These are phyloP conservation scores for Primulina tabacum DNA, from an alignment of 257 asterid genomes.

Conservation along the genomic window DNA sequence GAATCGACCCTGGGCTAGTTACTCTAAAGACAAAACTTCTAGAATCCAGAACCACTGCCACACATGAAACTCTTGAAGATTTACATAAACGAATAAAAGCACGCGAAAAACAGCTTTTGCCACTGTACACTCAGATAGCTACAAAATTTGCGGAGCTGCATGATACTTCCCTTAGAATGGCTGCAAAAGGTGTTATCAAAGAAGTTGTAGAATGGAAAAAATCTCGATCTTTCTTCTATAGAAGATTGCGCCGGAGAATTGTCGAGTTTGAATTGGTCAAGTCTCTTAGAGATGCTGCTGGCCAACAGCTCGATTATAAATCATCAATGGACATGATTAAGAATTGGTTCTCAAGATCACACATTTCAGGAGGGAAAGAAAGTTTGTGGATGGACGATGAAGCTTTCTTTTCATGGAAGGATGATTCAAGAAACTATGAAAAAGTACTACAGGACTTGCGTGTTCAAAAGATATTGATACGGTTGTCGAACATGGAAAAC, in stretches of 20 bases:
- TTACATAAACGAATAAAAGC: slow-evolving; percentile 56
- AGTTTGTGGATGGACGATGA: slow-evolving; percentile 68
- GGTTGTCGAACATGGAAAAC: slow-evolving; percentile 63
- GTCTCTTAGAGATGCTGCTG: slow-evolving; percentile 73
- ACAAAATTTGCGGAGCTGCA: slow-evolving; percentile 92
- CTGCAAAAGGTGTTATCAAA: slow-evolving; percentile 82
- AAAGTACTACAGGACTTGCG: slow-evolving; percentile 67
- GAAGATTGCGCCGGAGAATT: slow-evolving; percentile 72
- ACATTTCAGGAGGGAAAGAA: slow-evolving; percentile 45
- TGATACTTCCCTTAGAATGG: slow-evolving; percentile 90
- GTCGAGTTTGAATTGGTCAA: slow-evolving; percentile 70
- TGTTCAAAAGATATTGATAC: slow-evolving; percentile 56
- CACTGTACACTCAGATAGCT: slow-evolving; percentile 85
- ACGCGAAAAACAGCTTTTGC: slow-evolving; percentile 85
- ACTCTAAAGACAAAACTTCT: slow-evolving; percentile 51
- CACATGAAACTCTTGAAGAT: slow-evolving; percentile 32
- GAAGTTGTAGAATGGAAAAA: slow-evolving; percentile 78
- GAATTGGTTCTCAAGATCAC: slow-evolving; percentile 67
- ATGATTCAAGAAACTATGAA: slow-evolving; percentile 61
- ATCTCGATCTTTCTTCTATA: slow-evolving; percentile 72
- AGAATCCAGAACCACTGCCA: slow-evolving; percentile 41
- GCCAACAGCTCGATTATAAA: slow-evolving; percentile 56
- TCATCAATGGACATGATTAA: slow-evolving; percentile 60
- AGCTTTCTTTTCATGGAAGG: slow-evolving; percentile 73
- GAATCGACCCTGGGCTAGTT: slow-evolving; percentile 75